Evolutionary conservation across 768 basidiomycete genomes (phyloP).

Genomic region (Astraeus odoratus): DNA sequence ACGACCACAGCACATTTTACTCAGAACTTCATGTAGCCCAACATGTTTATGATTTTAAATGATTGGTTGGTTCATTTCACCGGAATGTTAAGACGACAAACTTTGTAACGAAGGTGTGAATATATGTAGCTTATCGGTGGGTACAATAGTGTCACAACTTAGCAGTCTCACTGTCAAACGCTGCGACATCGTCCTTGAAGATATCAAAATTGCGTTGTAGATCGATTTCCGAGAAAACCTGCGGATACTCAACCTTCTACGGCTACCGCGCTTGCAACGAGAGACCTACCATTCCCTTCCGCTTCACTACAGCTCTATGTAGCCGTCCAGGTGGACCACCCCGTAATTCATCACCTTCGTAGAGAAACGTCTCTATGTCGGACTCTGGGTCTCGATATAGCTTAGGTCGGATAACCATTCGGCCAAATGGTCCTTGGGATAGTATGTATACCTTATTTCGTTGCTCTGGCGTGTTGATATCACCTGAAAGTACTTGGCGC

Average conservation of each 20-base stretch:
- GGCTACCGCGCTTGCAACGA: background rate
- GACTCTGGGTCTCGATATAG: constrained; percentile 32
- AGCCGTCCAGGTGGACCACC: constrained; percentile 53
- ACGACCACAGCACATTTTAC: background rate
- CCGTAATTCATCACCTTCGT: constrained; percentile 64
- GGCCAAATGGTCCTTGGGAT: constrained; percentile 52
- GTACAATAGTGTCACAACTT: background rate
- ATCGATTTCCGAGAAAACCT: constrained; percentile 46
- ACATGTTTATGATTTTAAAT: background rate
- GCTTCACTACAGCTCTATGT: constrained; percentile 49
- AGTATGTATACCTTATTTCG: constrained; percentile 38
- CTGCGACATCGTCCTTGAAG: constrained; percentile 35
- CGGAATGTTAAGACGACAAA: no score
- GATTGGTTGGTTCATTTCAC: no score
- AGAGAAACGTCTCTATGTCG: constrained; percentile 46
- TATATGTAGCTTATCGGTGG: background rate
- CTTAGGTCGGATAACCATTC: constrained; percentile 52
- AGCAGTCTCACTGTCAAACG: background rate
- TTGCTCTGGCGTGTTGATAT: constrained; percentile 37
- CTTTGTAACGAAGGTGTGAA: no score
- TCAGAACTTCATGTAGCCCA: background rate
- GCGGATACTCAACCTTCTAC: constrained; percentile 3
- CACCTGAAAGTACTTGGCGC: constrained; percentile 41
- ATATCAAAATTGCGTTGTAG: constrained; percentile 63
- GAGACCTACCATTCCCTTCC: constrained; percentile 44